A percentile compares a stretch with the other conserved stretches of the same genome.
phyloP scores from a whole-genome alignment of 495 filamentous ascomycete species.

The Penicillium parvum region DNA sequence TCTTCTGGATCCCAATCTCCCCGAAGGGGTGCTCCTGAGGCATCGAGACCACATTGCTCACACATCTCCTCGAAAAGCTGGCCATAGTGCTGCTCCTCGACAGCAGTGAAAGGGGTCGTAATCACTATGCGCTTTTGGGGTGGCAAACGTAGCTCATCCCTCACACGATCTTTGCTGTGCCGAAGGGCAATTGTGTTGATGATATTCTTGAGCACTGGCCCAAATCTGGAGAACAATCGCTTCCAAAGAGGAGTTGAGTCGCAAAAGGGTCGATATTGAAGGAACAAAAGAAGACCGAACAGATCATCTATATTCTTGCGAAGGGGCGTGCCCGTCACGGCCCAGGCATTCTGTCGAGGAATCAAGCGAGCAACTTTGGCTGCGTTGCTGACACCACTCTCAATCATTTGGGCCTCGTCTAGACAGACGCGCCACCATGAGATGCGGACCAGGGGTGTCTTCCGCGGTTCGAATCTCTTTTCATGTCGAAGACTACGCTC shows the following conservation, averaged over 20 bases:
- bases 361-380: slow-evolving; percentile 75
- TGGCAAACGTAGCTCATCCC: slow-evolving; percentile 62
- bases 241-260: slow-evolving; percentile 61
- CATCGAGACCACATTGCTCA: slow-evolving; percentile 58
- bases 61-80: slow-evolving; percentile 70
- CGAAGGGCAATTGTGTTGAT: slow-evolving; percentile 69
- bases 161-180: slow-evolving; percentile 77
- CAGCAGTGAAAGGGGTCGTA: slow-evolving; percentile 77
- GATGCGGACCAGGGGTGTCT: slow-evolving; percentile 71
- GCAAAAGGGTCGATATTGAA: slow-evolving; percentile 72
- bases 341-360: slow-evolving; percentile 84
- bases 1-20: slow-evolving; percentile 62
- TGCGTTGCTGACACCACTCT: slow-evolving; percentile 78
- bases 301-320: slow-evolving; percentile 67
- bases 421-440: slow-evolving; percentile 92
- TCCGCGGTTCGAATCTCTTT: slow-evolving; percentile 61
- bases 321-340: slow-evolving; percentile 87
- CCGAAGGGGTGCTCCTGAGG: slow-evolving; percentile 54
- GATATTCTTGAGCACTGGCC: slow-evolving; percentile 57
- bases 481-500: slow-evolving; percentile 60
- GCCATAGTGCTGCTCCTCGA: slow-evolving; percentile 85
- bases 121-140: slow-evolving; percentile 81
- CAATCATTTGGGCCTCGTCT: slow-evolving; percentile 95
- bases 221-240: slow-evolving; percentile 53
- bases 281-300: slow-evolving; percentile 71